Evolutionary conservation across 176 grass and related monocot genomes (phyloP).

Genomic region (Carex cristatella): DNA sequence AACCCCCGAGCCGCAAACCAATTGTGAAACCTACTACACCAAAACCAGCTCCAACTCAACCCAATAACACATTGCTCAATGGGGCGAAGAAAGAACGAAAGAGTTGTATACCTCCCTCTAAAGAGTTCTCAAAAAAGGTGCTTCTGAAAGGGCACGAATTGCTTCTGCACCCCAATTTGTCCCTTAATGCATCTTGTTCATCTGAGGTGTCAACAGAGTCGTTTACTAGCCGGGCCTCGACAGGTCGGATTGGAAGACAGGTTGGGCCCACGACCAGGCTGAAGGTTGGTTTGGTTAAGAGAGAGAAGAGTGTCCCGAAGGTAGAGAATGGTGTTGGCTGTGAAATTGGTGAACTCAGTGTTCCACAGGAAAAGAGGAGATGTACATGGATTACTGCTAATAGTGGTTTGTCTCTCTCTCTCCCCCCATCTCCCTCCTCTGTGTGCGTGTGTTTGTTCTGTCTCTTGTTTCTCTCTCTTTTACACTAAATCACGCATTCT

Average conservation of each 20-base stretch:
- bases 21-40: conserved; percentile 7
- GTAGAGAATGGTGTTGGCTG: conserved; percentile 9
- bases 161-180: conserved; percentile 43
- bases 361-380: conserved; percentile 35
- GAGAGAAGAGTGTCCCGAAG: conserved; percentile 38
- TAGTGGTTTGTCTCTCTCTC: conserved; percentile 42
- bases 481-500: neutral
- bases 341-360: conserved; percentile 6
- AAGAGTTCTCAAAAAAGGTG: conserved; percentile 16
- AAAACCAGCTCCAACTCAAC: conserved; percentile 43
- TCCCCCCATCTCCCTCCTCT: neutral
- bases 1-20: conserved; percentile 16
- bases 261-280: conserved; percentile 12
- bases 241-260: conserved; percentile 33
- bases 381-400: conserved; percentile 83
- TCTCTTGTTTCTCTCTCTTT: neutral
- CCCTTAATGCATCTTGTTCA: conserved; percentile 62
- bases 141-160: conserved; percentile 39
- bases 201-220: conserved; percentile 58
- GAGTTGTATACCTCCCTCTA: neutral
- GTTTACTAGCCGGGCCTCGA: conserved; percentile 37
- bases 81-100: conserved; percentile 5
- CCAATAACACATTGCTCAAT: neutral
- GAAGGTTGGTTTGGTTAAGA: conserved; percentile 26
- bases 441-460: neutral